Evolutionary conservation across 257 asterid genomes (phyloP), one percentile per base, ranked within the genome.

Genomic region (Przewalskia tangutica): DNA sequence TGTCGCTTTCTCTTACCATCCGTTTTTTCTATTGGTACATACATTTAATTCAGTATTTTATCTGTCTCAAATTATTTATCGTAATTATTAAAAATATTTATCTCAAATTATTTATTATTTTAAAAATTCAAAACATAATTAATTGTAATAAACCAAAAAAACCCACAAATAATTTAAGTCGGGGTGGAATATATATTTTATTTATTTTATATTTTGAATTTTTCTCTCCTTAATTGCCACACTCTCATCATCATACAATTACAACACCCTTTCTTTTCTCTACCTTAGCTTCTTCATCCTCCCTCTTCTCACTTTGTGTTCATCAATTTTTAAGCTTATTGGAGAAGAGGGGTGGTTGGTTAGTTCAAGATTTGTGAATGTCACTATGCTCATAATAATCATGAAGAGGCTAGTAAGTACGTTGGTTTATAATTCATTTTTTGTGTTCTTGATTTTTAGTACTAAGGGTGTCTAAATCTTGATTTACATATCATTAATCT

Each of bases 321-420:
- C 58, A 68, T 50, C 80, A 54, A 40, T 70, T 32, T 50, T 83
- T 89, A 82, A 83, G 81, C 85, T 80, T 79, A 63, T 51, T 42
- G 55, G 79, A 63, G 86, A 65, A 86, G 78, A 85, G 81, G 75
- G 83, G 20, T 46, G 80, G 79, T 40, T 67, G 54, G 48, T 32
- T 53, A 34, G 66, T 80, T 80, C 71, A n/a, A 67, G 13, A 77
- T 65, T 77, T 51, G 34, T 34, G 48, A 56, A 48, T 70, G 85
- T 64, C 81, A 82, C 68, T 86, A 86, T 71, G 88, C 53, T 3
- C 5, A 38, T 38, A 38, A 38, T 32, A 62, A 58, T 88, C 85
- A 88, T 92, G 98, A 93, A 89, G 98, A 88, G 97, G 95, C 99
- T 95, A 93, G 99, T 95, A 95, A 93, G 99, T 95, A 95, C 93